Evolutionary conservation across 2,329 filamentous ascomycete species (phyloP).

Genomic region (Fusarium sp.): DNA sequence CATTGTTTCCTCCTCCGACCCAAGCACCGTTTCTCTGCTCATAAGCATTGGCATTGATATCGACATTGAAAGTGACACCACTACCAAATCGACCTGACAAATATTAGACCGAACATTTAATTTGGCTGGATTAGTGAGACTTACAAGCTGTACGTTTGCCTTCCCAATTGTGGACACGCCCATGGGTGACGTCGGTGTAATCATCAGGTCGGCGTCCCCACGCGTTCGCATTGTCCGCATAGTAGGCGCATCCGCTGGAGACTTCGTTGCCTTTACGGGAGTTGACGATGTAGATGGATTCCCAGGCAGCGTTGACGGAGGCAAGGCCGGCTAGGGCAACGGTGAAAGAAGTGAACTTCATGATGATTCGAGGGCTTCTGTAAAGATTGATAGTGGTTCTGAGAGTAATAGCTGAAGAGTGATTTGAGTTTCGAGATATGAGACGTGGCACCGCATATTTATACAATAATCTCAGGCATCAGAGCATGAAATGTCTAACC

Average conservation of each 20-base stretch:
- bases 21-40: not conserved
- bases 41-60: not conserved
- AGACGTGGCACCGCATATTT: not conserved
- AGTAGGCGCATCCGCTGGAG: not conserved
- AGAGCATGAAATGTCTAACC: not conserved
- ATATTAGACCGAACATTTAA: fast-evolving
- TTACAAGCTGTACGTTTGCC: not conserved
- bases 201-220: not conserved
- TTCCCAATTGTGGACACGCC: not conserved
- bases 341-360: not conserved
- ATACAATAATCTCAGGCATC: not conserved
- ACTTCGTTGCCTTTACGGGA: not conserved
- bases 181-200: not conserved
- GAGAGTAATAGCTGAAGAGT: too few relatives aligned
- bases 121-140: not conserved
- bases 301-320: not conserved
- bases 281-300: not conserved
- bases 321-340: fast-evolving
- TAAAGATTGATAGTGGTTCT: too few relatives aligned
- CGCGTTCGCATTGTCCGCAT: not conserved
- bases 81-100: not conserved
- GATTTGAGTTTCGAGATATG: not conserved
- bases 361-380: not conserved
- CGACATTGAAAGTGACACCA: not conserved
- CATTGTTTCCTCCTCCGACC: not conserved